These are phyloP conservation scores for Cucumis sativus DNA, from an alignment of 306 rosid species.

Conservation along the genomic window Cucumber_9930_V3 NC_026655.2:1210501-1211000, in stretches of 20 bases:
- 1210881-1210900: slow-evolving; percentile 67
- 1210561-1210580: slow-evolving; percentile 78
- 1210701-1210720: background rate
- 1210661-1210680: slow-evolving; percentile 85
- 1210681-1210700: slow-evolving; percentile 1
- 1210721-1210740: background rate
- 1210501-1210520: slow-evolving; percentile 88
- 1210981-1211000: slow-evolving; percentile 80
- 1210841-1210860: slow-evolving; percentile 36
- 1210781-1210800: slow-evolving; percentile 91
- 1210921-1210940: slow-evolving; percentile 73
- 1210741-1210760: background rate
- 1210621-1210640: slow-evolving; percentile 93
- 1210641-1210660: slow-evolving; percentile 60
- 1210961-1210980: slow-evolving; percentile 65
- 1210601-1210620: slow-evolving; percentile 74
- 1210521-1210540: slow-evolving; percentile 63
- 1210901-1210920: slow-evolving; percentile 60
- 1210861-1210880: slow-evolving; percentile 64
- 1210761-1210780: slow-evolving; percentile 68
- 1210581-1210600: slow-evolving; percentile 87
- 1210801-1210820: slow-evolving; percentile 89
- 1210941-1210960: slow-evolving; percentile 85
- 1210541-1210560: slow-evolving; percentile 39
- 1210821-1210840: slow-evolving; percentile 78